phyloP scores from a whole-genome alignment of 768 basidiomycete genomes.

The Tricholoma sp. region DNA sequence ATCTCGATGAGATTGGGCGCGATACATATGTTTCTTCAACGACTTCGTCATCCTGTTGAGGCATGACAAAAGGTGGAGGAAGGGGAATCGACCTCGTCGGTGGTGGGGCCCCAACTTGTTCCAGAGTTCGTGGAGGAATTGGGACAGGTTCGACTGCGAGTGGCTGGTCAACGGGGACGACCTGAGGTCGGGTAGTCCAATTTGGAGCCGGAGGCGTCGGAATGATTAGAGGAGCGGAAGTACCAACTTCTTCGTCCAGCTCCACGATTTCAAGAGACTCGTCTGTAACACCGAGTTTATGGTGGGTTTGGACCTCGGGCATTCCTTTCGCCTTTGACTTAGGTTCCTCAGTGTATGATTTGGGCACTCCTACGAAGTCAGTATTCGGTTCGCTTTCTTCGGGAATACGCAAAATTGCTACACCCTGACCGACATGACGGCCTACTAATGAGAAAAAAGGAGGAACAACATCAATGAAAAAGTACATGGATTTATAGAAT shows the following conservation, averaged over 20 bases:
- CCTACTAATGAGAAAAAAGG: slow-evolving; percentile 14
- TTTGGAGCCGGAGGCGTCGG: slow-evolving; percentile 14
- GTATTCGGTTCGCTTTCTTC: slow-evolving; percentile 7
- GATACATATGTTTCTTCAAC: neutral
- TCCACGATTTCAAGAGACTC: neutral
- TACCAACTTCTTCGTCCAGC: slow-evolving; percentile 1
- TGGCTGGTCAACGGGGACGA: slow-evolving; percentile 6
- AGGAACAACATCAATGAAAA: slow-evolving; percentile 22
- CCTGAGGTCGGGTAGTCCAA: slow-evolving; percentile 9
- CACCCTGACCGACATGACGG: slow-evolving; percentile 9
- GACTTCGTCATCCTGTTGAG: slow-evolving; percentile 17
- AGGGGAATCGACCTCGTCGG: slow-evolving; percentile 10
- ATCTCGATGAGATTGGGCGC: neutral
- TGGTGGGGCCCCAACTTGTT: slow-evolving; percentile 6
- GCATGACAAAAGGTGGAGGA: slow-evolving; percentile 23
- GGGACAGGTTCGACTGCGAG: slow-evolving; percentile 5
- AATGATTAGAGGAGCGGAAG: slow-evolving; percentile 9
- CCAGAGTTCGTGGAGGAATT: neutral
- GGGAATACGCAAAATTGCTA: slow-evolving; percentile 5
- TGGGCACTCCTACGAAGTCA: slow-evolving; percentile 5
- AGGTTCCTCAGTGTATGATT: slow-evolving; percentile 3
- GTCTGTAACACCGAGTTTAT: slow-evolving; percentile 3
- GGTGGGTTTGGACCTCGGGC: slow-evolving; percentile 1
- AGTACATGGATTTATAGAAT: slow-evolving; percentile 12
- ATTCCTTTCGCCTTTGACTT: slow-evolving; percentile 7